Conservation (phyloP, 352 stramenopile species). For the Globisporangium canariense region DNA sequence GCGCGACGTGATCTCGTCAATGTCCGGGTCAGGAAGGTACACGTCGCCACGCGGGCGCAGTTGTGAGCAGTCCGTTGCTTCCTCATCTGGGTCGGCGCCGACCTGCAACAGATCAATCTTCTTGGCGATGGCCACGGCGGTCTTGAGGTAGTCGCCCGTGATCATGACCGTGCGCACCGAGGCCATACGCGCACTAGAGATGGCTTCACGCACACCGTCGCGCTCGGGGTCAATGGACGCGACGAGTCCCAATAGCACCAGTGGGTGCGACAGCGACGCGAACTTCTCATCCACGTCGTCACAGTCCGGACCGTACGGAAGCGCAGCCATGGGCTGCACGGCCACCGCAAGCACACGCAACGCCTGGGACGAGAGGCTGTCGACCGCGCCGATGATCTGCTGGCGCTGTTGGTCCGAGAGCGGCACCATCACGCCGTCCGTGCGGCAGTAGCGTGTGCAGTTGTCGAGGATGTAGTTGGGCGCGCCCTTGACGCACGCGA, state of each 20-base stretch:
- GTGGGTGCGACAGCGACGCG: slow-evolving; percentile 46
- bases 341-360: slow-evolving; percentile 90
- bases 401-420: slow-evolving; percentile 42
- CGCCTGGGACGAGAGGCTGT: slow-evolving; percentile 67
- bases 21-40: slow-evolving; percentile 67
- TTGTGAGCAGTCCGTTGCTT: slow-evolving; percentile 76
- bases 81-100: slow-evolving; percentile 44
- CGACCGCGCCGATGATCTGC: slow-evolving; percentile 53
- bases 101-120: slow-evolving; percentile 91
- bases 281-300: slow-evolving; percentile 77
- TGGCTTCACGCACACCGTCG: slow-evolving; percentile 55
- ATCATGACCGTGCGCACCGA: slow-evolving; percentile 90
- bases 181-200: slow-evolving; percentile 38
- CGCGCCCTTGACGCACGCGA: slow-evolving; percentile 63
- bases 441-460: slow-evolving; percentile 52
- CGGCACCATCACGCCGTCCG: slow-evolving; percentile 43
- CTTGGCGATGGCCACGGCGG: slow-evolving; percentile 91
- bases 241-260: slow-evolving; percentile 92
- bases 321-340: slow-evolving; percentile 56
- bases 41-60: slow-evolving; percentile 42
- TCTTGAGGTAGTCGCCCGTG: slow-evolving; percentile 95
- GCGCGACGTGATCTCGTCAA: slow-evolving; percentile 86
- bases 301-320: slow-evolving; percentile 41
- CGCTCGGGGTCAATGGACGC: slow-evolving; percentile 88
- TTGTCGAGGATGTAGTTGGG: slow-evolving; percentile 73